Base-by-base conservation (phyloP, 768 basidiomycete species). In the Boletus rubropictus region DNA sequence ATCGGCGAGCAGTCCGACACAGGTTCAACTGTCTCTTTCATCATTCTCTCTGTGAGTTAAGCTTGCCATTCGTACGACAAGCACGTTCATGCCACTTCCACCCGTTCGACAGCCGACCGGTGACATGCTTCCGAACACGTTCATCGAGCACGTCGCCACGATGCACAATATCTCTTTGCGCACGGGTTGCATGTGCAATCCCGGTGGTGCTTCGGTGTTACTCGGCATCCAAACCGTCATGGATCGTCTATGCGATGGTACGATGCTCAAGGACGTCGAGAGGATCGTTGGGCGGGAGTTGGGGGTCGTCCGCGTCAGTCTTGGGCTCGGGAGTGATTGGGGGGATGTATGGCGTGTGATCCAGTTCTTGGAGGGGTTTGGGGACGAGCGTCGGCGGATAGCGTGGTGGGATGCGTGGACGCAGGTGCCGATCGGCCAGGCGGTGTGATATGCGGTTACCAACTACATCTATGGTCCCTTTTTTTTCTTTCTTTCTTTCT, bases 141-240 rank as follows among this genome's bases (percentile, higher is more conserved):
- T 88, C 64, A 73, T 89, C 56, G 86, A 86, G 58, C 72, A 82
- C 54, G 74, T 82, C 1, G 86, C 87, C 12, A 73, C 81, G 15
- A 70, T 65, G 43, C 73, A 77, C 52, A 77, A 74, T 42, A 82
- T 91, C 48, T 89, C 87, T 15, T 66, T 91, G 27, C 81, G 89
- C 35, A 87, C 88, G 3, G 89, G 89, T 0, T 92, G 89, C 63
- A 83, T 90, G 79, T 92, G 89, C 60, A 92, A 91, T 53, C 86
- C 89, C 14, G 89, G 89, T 9, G 89, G 81, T 15, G 85, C 87
- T 0, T 80, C 86, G 1, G 77, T 84, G 5, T 67, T 91, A 14
- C 73, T 89, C 5, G 82, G 81, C 0, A 75, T 89, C 25, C 68
- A 80, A 48, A 71, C 75, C 17, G 73, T 81, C 48, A 89, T 89